phyloP scores from a whole-genome alignment of 768 basidiomycete genomes.

The Termitomyces sp. region DNA sequence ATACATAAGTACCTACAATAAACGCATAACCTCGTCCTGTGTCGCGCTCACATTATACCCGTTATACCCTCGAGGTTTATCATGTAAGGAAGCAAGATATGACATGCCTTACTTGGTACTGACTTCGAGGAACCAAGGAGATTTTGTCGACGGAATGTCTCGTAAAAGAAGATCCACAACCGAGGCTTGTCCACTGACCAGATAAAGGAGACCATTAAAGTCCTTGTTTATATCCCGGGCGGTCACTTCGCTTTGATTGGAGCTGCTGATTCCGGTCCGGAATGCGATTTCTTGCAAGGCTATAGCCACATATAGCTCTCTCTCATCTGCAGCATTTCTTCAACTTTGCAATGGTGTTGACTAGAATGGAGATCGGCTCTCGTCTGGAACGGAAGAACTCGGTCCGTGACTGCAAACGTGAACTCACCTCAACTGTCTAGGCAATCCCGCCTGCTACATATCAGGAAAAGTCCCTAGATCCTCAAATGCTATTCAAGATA shows the following conservation, averaged over 20 bases:
- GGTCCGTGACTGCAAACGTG: neutral
- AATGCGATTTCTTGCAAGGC: neutral
- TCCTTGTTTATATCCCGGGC: neutral
- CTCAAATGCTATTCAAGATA: too few relatives aligned
- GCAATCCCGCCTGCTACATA: too few relatives aligned
- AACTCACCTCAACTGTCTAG: neutral
- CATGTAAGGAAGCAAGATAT: neutral
- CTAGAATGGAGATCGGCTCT: neutral
- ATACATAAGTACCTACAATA: too few relatives aligned
- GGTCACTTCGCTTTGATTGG: neutral
- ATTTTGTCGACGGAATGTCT: neutral
- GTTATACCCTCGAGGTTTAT: neutral
- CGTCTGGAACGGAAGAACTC: neutral
- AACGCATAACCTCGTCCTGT: too few relatives aligned
- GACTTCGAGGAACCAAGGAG: neutral
- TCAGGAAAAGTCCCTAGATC: too few relatives aligned
- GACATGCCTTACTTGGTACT: neutral
- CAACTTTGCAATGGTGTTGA: neutral
- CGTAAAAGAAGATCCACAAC: neutral
- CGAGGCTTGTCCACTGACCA: neutral
- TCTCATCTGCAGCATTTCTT: neutral
- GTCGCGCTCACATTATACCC: neutral
- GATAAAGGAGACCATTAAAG: neutral
- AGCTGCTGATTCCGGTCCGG: neutral
- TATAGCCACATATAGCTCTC: neutral